Base-by-base conservation (phyloP, 2,329 filamentous ascomycete genomes). In the Arthrobotrys conoides region DNA sequence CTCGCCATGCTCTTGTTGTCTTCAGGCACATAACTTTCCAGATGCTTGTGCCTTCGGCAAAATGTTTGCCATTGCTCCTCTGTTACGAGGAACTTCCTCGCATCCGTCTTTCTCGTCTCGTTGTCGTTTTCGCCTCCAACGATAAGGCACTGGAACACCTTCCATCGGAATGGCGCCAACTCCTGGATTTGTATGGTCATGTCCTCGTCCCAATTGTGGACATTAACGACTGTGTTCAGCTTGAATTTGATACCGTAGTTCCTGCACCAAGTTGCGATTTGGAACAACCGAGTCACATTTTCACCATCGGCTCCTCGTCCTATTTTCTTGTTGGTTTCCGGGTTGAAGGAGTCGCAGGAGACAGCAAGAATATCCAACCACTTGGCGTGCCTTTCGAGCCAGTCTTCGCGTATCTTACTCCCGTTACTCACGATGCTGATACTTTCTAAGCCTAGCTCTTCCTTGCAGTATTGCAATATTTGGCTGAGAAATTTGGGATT, bases 381-480 rank as follows among this genome's bases (percentile, higher is more conserved):
- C 16, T 80, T 80, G 6, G 84, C 85, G 59, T 87, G 82, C 63
- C 85, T 59, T 3, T 82, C 72, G 41, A 89, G 81, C 82, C 85
- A 89, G 12, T 81, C 81, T 79, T 85, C 82, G 8, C 73, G 86
- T 36, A 89, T 83, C 48, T 85, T 84, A 55, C 85, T 87, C 10
- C 88, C 88, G 81, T 89, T 89, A 64, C 84, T 87, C 67, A 89
- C 86, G 79, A 89, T 88, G 12, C 85, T 87, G 6, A 89, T 84
- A n/a, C 85, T 86, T 82, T 89, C 87, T 2, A 89, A 82, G 0
- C 80, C 48, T 0, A 89, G 84, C 0, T 85, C 84, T 48, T 86
- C 82, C 78, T 30, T 89, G 83, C 85, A 86, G 81, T 84, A 89
- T 20, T 83, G 80, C 33, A 85, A 81, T 44, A 89, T 83, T 76